Base-by-base conservation (phyloP, 305 asterid genomes). In the Rubia tinctorum region DNA sequence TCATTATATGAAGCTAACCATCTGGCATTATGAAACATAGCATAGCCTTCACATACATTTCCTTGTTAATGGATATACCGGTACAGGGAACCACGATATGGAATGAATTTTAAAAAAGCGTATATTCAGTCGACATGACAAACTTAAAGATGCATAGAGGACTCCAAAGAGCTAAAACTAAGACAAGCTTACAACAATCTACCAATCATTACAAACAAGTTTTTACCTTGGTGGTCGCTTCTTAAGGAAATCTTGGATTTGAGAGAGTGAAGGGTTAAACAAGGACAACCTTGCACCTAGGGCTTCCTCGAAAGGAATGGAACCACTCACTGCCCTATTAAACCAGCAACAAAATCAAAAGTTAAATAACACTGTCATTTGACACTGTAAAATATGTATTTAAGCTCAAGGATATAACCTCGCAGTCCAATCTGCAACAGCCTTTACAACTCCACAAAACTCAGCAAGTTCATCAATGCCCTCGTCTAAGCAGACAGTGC, bases 401-500 rank as follows among this genome's bases (percentile, higher is more conserved):
- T 64, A 10, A 79, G 10, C 40, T 34, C 47, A 17, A 73, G 61
- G 69, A 55, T 37, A 23, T 68, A 47, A 92, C 99, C 95, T 89
- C 27, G 97, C 89, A 75, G 97, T 95, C 99, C 99, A 95, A 76
- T 92, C 93, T 0, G 98, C 96, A 45, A 95, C 97, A 78, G 96
- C 97, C 80, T 90, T 80, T 71, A 96, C 99, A 68, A 96, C 98
- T 69, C 96, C 99, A 87, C 97, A 95, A 76, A 90, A 95, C 45
- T 92, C 96, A 7, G 99, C 97, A 76, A 95, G 88, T 83, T 95
- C 99, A 87, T 95, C 98, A 69, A 92, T 95, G 75, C 99, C 99
- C 89, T 95, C 99, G 49, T 95, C 98, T 80, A 89, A 43, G 82
- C 99, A 95, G 73, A 95, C 98, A 42, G 99, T 92, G 77, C 99